phyloP scores from a whole-genome alignment of 345 rosid species.

The Aquilaria yunnanensis region DNA sequence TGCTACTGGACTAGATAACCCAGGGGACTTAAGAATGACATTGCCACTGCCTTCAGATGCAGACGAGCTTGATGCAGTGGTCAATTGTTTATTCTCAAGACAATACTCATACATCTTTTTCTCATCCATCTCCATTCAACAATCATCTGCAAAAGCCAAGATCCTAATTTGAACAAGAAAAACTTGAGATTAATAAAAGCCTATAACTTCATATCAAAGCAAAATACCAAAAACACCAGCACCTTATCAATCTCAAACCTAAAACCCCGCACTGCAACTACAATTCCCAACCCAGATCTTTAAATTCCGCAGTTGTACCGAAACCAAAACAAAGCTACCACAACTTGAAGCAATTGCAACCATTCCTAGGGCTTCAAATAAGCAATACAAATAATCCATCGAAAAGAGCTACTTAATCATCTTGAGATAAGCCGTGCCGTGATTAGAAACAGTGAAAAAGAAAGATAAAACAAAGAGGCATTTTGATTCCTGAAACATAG shows the following conservation, averaged over 20 bases:
- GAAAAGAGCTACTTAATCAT: too few species aligned
- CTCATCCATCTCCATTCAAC: constrained; percentile 47
- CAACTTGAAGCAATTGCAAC: constrained; percentile 32
- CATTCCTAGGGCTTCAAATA: too few species aligned
- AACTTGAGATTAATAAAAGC: too few species aligned
- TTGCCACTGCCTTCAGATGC: constrained; percentile 69
- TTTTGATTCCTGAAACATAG: neutral
- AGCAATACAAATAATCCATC: too few species aligned
- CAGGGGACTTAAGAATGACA: constrained; percentile 65
- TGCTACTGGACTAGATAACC: constrained; percentile 55
- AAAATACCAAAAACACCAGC: constrained; percentile 7
- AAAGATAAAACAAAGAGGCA: neutral
- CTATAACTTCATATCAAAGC: neutral
- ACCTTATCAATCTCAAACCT: too few species aligned
- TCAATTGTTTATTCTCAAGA: constrained; percentile 79
- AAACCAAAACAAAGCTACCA: constrained; percentile 26
- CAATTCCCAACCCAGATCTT: constrained; percentile 11
- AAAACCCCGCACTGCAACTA: too few species aligned
- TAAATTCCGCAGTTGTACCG: neutral
- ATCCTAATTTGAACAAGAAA: too few species aligned
- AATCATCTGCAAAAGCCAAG: constrained; percentile 32
- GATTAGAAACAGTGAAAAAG: constrained; percentile 8
- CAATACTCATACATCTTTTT: constrained; percentile 54
- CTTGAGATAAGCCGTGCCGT: constrained; percentile 11
- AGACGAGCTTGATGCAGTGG: constrained; percentile 67